These are phyloP conservation scores for Eutrema japonicum DNA, from an alignment of 345 rosid species.

Conservation along the genomic window DNA sequence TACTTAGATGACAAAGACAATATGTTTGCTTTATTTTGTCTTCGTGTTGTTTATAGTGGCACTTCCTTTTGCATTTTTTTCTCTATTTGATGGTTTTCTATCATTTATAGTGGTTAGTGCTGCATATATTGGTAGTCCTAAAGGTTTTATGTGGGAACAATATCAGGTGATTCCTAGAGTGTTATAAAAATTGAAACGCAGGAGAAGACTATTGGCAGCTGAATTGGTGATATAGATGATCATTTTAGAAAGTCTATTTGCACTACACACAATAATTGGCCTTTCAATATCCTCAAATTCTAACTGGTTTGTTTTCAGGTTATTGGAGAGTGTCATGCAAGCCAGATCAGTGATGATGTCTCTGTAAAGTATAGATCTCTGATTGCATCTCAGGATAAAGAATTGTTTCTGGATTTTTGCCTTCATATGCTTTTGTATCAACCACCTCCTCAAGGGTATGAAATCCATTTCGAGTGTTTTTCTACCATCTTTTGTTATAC, in stretches of 20 bases:
- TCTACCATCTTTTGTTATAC: slow-evolving; percentile 17
- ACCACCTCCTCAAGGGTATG: slow-evolving; percentile 78
- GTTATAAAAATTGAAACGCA: neutral
- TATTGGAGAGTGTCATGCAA: slow-evolving; percentile 89
- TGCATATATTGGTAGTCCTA: slow-evolving; percentile 20
- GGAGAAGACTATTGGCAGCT: slow-evolving; percentile 24
- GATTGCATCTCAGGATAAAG: slow-evolving; percentile 58
- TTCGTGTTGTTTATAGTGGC: neutral
- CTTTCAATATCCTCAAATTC: slow-evolving; percentile 2
- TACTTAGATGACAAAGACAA: slow-evolving; percentile 11
- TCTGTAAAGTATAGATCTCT: slow-evolving; percentile 67
- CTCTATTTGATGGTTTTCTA: neutral
- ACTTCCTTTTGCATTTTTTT: slow-evolving; percentile 8
- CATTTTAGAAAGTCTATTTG: neutral
- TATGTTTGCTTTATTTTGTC: slow-evolving; percentile 9
- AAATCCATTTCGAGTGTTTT: slow-evolving; percentile 24
- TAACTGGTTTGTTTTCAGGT: slow-evolving; percentile 59
- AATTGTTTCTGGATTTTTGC: slow-evolving; percentile 81
- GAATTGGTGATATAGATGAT: neutral
- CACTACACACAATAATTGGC: neutral
- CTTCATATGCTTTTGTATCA: slow-evolving; percentile 75
- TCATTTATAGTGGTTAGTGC: slow-evolving; percentile 11
- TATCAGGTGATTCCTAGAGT: slow-evolving; percentile 15
- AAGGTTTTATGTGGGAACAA: slow-evolving; percentile 10
- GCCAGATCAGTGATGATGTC: slow-evolving; percentile 59